phyloP scores from a whole-genome alignment of 2,329 filamentous ascomycete species.

The Lomentospora prolificans region DNA sequence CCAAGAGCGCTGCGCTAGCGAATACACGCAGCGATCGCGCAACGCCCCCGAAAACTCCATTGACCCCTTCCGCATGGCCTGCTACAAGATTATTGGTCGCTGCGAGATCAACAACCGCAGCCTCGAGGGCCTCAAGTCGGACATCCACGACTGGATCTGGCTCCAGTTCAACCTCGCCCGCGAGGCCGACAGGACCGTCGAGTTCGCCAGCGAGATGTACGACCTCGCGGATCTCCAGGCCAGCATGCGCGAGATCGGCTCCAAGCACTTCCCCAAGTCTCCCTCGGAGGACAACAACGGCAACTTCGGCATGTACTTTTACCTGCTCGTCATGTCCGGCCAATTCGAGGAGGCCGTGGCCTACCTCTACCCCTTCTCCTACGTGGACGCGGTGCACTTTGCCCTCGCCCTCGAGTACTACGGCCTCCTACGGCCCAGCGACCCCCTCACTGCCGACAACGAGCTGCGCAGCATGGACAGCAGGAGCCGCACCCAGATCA shows the following conservation, averaged over 20 bases:
- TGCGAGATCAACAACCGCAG: slow-evolving; percentile 57
- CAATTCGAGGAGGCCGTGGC: slow-evolving; percentile 91
- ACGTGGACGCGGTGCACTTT: slow-evolving; percentile 91
- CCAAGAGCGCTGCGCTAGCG: slow-evolving; percentile 79
- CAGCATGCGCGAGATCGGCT: slow-evolving; percentile 79
- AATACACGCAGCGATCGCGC: slow-evolving; percentile 76
- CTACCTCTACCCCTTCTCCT: slow-evolving; percentile 85
- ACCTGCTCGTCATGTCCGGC: slow-evolving; percentile 79
- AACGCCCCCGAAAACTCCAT: slow-evolving; percentile 79
- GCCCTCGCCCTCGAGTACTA: slow-evolving; percentile 84
- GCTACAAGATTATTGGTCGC: slow-evolving; percentile 92
- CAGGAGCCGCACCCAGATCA: slow-evolving; percentile 69
- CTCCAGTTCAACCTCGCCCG: slow-evolving; percentile 60
- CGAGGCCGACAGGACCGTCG: slow-evolving; percentile 52
- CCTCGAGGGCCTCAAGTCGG: slow-evolving; percentile 51
- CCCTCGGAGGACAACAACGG: slow-evolving; percentile 56
- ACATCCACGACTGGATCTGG: slow-evolving; percentile 64
- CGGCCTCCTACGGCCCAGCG: slow-evolving; percentile 76
- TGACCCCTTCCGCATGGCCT: slow-evolving; percentile 92
- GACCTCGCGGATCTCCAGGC: slow-evolving; percentile 60
- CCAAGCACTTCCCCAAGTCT: slow-evolving; percentile 80
- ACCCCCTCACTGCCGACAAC: slow-evolving; percentile 64
- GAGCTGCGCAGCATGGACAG: slow-evolving; percentile 60
- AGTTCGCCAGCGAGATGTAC: slow-evolving; percentile 57
- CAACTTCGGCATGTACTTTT: slow-evolving; percentile 84